A percentile compares a stretch with the other conserved stretches of the same genome.
These are phyloP conservation scores for Tetrapisispora namnaoensis DNA, from an alignment of 805 yeast genomes.

Conservation along the genomic window DNA sequence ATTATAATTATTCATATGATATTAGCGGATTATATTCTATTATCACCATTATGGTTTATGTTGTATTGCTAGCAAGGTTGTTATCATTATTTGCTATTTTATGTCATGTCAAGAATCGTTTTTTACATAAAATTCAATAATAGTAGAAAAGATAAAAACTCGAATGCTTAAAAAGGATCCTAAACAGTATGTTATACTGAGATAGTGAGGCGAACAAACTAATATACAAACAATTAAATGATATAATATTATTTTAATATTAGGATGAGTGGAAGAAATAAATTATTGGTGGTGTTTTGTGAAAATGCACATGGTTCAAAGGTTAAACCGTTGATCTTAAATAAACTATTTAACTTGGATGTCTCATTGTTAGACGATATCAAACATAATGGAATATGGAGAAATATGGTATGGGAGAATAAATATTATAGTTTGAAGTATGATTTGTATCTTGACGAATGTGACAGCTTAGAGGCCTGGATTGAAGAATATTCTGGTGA, in stretches of 20 bases:
- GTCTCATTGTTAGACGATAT: neutral
- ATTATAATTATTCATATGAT: no score
- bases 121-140: neutral
- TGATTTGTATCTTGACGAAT: conserved; percentile 27
- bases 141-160: no score
- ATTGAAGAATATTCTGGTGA: conserved; percentile 28
- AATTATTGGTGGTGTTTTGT: neutral
- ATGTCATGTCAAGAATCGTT: neutral
- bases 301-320: neutral
- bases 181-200: neutral
- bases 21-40: no score
- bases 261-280: neutral
- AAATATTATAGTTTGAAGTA: conserved; percentile 26
- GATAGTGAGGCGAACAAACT: no score
- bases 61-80: no score
- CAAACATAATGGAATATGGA: conserved; percentile 8
- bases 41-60: no score
- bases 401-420: conserved; percentile 19
- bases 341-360: neutral
- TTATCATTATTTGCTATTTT: neutral
- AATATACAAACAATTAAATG: neutral
- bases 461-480: conserved; percentile 28
- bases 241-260: no score
- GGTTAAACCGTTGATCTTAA: neutral
- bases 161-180: no score